Base-by-base conservation (phyloP, 352 stramenopile genomes). In the Globisporangium spiculum region DNA sequence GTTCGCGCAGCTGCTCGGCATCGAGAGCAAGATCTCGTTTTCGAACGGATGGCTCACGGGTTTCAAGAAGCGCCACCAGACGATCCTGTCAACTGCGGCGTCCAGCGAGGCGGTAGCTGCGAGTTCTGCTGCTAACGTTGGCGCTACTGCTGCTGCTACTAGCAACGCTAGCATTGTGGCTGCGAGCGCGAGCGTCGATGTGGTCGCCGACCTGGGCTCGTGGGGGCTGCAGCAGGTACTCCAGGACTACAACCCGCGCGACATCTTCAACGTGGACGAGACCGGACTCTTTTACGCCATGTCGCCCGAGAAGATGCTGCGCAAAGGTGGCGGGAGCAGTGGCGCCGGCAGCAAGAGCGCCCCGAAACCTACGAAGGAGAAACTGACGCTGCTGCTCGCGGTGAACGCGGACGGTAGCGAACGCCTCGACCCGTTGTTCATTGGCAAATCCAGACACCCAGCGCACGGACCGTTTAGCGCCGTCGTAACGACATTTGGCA, bases 1-100 rank as follows among this genome's bases (percentile, higher is more conserved):
- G 20, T 67, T 76, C 14, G 70, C 67, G 34, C 62, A 63, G 44
- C 18, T 67, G 24, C 67, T 74, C 44, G 71, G 68, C 20, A 65
- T 74, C 53, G 71, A 74, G 32, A 61, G 50, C 53, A 72, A 76
- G 66, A 69, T 76, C 41, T 68, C 71, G 59, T 76, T 76, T 59
- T 76, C 71, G 41, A 76, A 76, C 60, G 71, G 71, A 7, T 76
- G 71, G 71, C 60, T 76, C 50, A 74, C 63, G 27, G 69, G 67
- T 27, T 76, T 76, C 44, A 76, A 76, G 63, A 72, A 74, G 50
- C 71, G 71, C 53, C 71, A 76, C 52, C 59, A 66, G 18, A 55
- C 61, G 26, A 53, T 71, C 26, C 27, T 71, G 27, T 44, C 44
- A 8, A 65, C 24, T 24, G 52, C 44, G 6, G 5, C 60, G 12